phyloP scores from a whole-genome alignment of 2,329 filamentous ascomycete genomes.

The Tolypocladium inflatum region DNA sequence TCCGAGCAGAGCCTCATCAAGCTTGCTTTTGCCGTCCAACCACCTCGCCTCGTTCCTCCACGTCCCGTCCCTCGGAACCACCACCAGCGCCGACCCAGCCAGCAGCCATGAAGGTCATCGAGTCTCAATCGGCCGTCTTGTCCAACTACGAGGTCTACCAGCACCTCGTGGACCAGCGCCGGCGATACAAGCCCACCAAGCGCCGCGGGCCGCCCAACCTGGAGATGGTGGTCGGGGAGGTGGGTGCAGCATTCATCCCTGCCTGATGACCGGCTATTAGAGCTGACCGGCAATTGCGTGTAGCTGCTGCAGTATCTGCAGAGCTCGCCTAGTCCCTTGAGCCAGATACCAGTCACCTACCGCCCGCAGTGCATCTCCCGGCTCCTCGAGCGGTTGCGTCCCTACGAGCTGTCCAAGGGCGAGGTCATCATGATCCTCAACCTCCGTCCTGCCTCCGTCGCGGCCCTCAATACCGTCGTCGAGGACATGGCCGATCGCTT shows the following conservation, averaged over 20 bases:
- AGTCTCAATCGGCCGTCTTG: constrained; percentile 59
- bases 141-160: constrained; percentile 66
- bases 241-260: constrained; percentile 23
- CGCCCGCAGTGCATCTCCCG: constrained; percentile 38
- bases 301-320: constrained; percentile 54
- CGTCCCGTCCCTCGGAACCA: not conserved
- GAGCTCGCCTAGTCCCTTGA: constrained; percentile 44
- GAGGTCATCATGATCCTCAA: constrained; percentile 62
- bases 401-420: constrained; percentile 55
- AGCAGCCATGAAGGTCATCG: constrained; percentile 57
- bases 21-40: not conserved
- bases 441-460: constrained; percentile 46
- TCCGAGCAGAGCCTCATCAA: not conserved
- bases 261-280: not conserved
- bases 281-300: not conserved
- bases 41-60: not conserved
- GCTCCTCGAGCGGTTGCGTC: constrained; percentile 45
- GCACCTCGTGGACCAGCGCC: constrained; percentile 49
- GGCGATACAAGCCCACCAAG: constrained; percentile 39
- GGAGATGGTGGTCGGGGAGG: constrained; percentile 55
- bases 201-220: constrained; percentile 47
- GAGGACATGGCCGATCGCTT: constrained; percentile 57
- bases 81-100: not conserved
- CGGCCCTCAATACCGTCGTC: constrained; percentile 51
- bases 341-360: constrained; percentile 44